These are phyloP conservation scores for Suillus subluteus DNA, from an alignment of 768 basidiomycete species.

Conservation along the genomic window DNA sequence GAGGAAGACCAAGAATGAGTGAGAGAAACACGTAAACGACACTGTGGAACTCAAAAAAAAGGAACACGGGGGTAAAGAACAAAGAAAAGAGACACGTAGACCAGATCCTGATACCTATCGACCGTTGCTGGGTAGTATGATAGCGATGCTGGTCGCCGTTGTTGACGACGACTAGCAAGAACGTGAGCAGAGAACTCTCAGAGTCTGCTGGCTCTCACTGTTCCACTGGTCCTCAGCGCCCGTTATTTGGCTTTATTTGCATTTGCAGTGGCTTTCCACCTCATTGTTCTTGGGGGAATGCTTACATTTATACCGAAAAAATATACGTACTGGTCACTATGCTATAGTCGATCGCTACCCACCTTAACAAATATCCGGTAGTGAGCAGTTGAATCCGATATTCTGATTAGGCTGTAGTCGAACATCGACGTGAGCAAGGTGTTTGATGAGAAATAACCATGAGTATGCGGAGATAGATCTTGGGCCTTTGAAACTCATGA, in stretches of 20 bases:
- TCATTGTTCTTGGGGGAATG: background rate
- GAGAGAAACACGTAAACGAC: constrained; percentile 35
- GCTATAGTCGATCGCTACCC: background rate
- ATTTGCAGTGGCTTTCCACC: background rate
- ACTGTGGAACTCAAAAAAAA: constrained; percentile 21
- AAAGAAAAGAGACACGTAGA: constrained; percentile 20
- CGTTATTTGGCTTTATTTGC: constrained; percentile 28
- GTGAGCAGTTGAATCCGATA: background rate
- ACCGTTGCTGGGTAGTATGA: constrained; percentile 11
- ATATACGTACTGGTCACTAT: background rate
- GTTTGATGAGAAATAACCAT: background rate
- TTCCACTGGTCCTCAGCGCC: background rate
- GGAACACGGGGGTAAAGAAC: constrained; percentile 21
- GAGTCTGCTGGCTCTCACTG: constrained; percentile 14
- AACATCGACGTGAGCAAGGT: background rate
- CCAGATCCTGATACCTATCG: constrained; percentile 3
- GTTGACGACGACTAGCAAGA: constrained; percentile 36
- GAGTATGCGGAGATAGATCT: constrained; percentile 8
- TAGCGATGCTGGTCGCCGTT: constrained; percentile 29
- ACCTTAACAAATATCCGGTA: background rate
- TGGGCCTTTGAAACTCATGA: background rate
- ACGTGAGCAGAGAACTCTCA: constrained; percentile 33
- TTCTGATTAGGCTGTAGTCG: background rate
- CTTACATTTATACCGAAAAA: constrained; percentile 5
- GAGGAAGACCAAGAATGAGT: constrained; percentile 43